Evolutionary conservation across 1,284 basidiomycete species (phyloP).

Genomic region (Apiotrichum sp.): DNA sequence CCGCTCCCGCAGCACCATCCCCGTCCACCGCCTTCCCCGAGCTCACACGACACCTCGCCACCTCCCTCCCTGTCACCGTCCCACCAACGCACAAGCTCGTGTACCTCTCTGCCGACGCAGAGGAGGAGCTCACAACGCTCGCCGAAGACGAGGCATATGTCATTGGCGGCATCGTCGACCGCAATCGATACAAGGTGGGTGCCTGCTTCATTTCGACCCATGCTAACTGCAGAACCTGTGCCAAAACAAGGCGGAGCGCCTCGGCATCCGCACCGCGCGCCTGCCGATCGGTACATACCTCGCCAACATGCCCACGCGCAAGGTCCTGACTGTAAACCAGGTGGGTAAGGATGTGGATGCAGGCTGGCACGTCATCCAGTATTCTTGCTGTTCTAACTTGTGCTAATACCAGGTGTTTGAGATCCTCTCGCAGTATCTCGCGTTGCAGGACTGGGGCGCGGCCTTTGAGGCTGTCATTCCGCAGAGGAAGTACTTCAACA

Average conservation of each 20-base stretch:
- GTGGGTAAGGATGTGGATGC: conserved; percentile 32
- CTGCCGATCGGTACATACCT: conserved; percentile 89
- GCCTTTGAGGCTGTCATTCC: conserved; percentile 83
- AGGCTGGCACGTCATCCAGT: no score
- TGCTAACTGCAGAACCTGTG: conserved; percentile 65
- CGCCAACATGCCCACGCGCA: conserved; percentile 73
- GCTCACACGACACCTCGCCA: conserved; percentile 10
- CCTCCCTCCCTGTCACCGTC: conserved; percentile 19
- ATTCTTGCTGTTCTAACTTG: background rate
- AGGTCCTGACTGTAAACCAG: conserved; percentile 96
- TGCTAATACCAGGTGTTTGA: conserved; percentile 59
- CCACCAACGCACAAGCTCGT: conserved; percentile 56
- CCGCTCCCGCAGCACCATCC: background rate
- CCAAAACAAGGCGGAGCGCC: conserved; percentile 70
- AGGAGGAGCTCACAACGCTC: conserved; percentile 73
- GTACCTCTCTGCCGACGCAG: conserved; percentile 92
- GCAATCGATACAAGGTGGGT: conserved; percentile 88
- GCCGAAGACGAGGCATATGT: conserved; percentile 83
- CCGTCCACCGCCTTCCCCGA: background rate
- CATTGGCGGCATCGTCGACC: conserved; percentile 93
- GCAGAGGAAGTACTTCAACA: conserved; percentile 65
- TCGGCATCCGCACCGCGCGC: conserved; percentile 74
- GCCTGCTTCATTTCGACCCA: background rate
- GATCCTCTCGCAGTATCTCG: conserved; percentile 85
- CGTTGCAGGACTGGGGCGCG: conserved; percentile 70